Evolutionary conservation across 169 alveolate genomes (phyloP), one percentile per base, ranked within the genome.

Genomic region (Eimeria tenella): DNA sequence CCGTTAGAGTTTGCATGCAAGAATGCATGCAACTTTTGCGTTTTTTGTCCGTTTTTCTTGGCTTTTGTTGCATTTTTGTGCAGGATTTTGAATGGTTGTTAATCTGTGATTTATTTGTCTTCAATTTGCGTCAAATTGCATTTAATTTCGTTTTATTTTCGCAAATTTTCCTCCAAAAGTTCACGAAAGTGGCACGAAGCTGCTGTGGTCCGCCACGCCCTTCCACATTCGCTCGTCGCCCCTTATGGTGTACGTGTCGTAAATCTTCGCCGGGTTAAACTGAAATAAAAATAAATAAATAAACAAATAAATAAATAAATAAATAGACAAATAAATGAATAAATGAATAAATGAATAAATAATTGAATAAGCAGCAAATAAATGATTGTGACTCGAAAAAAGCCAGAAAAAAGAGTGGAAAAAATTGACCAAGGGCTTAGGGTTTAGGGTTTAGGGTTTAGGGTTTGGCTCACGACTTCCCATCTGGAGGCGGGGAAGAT

Each of bases 401-500:
- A 79, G 25, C 9, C 9, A n/a, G 23, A 79, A 79, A 8, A 79
- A 9, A 56, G 71, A 79, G 25, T 13, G 42, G 81, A 19, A 70
- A 23, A 70, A 9, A 70, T 7, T 13, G 81, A 70, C 13, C 42
- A n/a, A n/a, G 31, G 81, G 81, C 21, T 71, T 71, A 71, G 81
- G 81, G 81, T 71, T 71, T 71, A 71, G 82, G 82, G 82, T 71
- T 71, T 71, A 23, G 49, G 82, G 82, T 71, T 71, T 71, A 71
- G 82, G 82, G 82, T 71, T 71, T 71, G 0, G 17, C 95, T 53
- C 10, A 93, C 95, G 23, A 90, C 90, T 81, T 96, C 97, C 98
- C 98, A 96, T 60, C 97, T 86, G 21, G 95, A 94, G n/a, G 96
- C 97, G 10, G 98, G 98, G 74, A 94, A 96, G 53, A 96, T 95